Conservation (phyloP, 2,329 filamentous ascomycete species). For the Fusarium sp. region DNA sequence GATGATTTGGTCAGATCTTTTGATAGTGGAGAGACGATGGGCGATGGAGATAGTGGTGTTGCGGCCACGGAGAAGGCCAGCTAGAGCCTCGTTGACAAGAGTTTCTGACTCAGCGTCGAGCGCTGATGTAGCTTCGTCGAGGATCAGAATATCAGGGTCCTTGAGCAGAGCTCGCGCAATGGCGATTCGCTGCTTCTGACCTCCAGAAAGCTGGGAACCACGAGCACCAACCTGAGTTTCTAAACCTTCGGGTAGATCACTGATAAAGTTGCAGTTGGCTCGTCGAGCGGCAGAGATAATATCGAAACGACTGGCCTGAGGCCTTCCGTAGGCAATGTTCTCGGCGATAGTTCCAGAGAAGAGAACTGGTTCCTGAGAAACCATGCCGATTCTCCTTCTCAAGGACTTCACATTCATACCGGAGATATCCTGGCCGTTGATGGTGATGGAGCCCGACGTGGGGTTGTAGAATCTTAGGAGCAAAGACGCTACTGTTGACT, state of each 20-base stretch:
- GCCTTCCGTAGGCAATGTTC: constrained; percentile 92
- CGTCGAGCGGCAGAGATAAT: constrained; percentile 89
- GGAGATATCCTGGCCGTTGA: constrained; percentile 86
- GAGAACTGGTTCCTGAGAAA: constrained; percentile 94
- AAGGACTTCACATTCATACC: constrained; percentile 94
- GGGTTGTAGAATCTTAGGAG: constrained; percentile 92
- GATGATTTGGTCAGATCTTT: constrained; percentile 93
- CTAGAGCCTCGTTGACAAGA: constrained; percentile 91
- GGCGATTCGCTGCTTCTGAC: constrained; percentile 97
- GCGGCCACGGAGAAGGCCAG: constrained; percentile 82
- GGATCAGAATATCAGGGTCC: constrained; percentile 94
- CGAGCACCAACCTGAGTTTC: constrained; percentile 94
- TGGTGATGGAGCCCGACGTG: constrained; percentile 80
- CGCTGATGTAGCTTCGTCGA: constrained; percentile 96
- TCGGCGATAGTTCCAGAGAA: constrained; percentile 88
- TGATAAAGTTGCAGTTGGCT: constrained; percentile 96
- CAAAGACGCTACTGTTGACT: constrained; percentile 94
- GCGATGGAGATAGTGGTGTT: constrained; percentile 99
- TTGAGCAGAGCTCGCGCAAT: constrained; percentile 96
- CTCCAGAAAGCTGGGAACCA: constrained; percentile 93
- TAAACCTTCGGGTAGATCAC: constrained; percentile 94
- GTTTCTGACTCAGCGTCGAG: constrained; percentile 98
- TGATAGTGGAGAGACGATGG: constrained; percentile 95
- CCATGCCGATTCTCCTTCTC: constrained; percentile 91
- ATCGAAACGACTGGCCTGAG: constrained; percentile 80